phyloP scores from a whole-genome alignment of 441 rosid genomes.

The Gossypium davidsonii region DNA sequence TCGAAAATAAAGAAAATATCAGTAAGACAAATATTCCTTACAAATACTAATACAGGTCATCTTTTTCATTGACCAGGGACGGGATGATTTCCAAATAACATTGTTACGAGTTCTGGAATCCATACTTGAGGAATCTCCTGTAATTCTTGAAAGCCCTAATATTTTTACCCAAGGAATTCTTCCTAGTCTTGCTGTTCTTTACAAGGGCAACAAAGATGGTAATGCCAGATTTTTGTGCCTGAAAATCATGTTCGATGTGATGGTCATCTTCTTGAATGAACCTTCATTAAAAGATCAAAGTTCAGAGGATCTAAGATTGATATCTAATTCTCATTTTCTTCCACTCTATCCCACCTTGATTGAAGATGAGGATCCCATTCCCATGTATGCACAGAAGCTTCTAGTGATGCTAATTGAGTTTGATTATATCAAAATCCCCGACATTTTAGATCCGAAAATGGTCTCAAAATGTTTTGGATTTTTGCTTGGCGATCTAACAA shows the following conservation, averaged over 20 bases:
- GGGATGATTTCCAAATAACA: slow-evolving; percentile 90
- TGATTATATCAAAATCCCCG: slow-evolving; percentile 58
- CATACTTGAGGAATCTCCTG: slow-evolving; percentile 58
- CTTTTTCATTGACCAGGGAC: slow-evolving; percentile 45
- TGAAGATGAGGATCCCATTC: slow-evolving; percentile 96
- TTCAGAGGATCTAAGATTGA: slow-evolving; percentile 54
- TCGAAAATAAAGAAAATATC: too few relatives aligned
- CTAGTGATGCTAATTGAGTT: slow-evolving; percentile 92
- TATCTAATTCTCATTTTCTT: slow-evolving; percentile 77
- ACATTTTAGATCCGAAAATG: slow-evolving; percentile 74
- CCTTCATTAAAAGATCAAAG: slow-evolving; percentile 41
- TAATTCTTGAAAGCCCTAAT: slow-evolving; percentile 51
- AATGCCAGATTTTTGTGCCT: slow-evolving; percentile 92
- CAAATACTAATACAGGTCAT: not conserved
- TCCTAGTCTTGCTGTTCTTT: slow-evolving; percentile 65
- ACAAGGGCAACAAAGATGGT: slow-evolving; percentile 88
- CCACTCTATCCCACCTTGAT: slow-evolving; percentile 82
- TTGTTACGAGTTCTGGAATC: slow-evolving; percentile 78
- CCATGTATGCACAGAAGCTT: slow-evolving; percentile 93
- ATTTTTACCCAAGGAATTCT: slow-evolving; percentile 58
- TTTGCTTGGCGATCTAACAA: slow-evolving; percentile 80
- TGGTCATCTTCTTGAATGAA: slow-evolving; percentile 71
- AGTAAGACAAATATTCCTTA: not conserved
- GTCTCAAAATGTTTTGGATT: slow-evolving; percentile 90
- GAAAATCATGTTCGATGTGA: slow-evolving; percentile 76